These are phyloP conservation scores for Eimeria maxima DNA, from an alignment of 169 alveolate genomes.

Conservation along the genomic window DNA sequence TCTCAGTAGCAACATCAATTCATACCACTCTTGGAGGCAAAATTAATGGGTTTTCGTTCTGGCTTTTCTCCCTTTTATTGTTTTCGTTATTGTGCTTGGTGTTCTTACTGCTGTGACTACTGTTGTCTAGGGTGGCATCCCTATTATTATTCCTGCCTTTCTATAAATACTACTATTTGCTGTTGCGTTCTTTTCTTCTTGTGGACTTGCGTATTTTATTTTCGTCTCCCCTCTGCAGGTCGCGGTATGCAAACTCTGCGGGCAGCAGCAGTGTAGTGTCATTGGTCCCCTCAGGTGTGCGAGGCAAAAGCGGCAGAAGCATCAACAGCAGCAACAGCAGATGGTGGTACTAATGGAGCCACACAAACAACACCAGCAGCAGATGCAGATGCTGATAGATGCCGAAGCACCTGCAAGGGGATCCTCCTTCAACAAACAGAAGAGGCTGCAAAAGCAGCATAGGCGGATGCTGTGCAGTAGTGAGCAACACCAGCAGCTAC, in stretches of 20 bases:
- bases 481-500: no score
- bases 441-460: neutral
- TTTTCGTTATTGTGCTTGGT: neutral
- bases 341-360: neutral
- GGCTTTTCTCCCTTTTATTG: neutral
- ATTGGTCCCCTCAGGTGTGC: neutral
- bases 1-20: no score
- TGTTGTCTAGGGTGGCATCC: no score
- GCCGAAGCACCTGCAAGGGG: conserved; percentile 23
- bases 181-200: no score
- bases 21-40: no score
- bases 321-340: conserved; percentile 23
- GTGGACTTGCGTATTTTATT: no score
- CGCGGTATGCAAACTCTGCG: conserved; percentile 26
- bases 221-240: neutral
- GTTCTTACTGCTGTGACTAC: no score
- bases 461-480: no score
- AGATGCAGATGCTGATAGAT: neutral
- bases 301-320: conserved; percentile 16
- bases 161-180: no score
- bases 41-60: neutral
- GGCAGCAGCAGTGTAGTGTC: neutral
- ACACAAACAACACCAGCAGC: neutral
- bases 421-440: neutral
- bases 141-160: no score